Evolutionary conservation across 306 rosid species (phyloP).

Genomic region (Pterocarpus macrocarpus): DNA sequence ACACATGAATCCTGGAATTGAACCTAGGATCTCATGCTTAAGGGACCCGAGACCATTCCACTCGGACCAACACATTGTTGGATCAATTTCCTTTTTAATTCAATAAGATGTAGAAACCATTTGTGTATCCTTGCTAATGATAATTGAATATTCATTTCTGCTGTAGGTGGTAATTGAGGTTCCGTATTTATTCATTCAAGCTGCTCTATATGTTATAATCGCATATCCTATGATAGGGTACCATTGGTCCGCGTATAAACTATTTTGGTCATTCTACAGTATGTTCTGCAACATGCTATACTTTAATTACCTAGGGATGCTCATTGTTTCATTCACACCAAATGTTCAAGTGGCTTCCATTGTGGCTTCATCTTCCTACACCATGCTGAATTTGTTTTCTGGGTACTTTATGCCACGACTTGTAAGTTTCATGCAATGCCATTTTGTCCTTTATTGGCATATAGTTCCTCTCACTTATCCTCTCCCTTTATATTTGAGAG

Average conservation of each 20-base stretch:
- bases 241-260: conserved; percentile 60
- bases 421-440: conserved; percentile 50
- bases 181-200: conserved; percentile 63
- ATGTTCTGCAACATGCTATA: conserved; percentile 61
- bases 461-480: not conserved
- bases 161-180: conserved; percentile 71
- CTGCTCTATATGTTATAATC: conserved; percentile 56
- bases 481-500: too few relatives aligned
- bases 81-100: not conserved
- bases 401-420: conserved; percentile 69
- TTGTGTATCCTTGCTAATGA: not conserved
- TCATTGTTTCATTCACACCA: conserved; percentile 72
- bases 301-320: conserved; percentile 74
- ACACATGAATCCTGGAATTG: too few relatives aligned
- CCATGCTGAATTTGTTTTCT: conserved; percentile 62
- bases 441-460: not conserved
- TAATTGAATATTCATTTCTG: not conserved
- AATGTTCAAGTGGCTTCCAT: conserved; percentile 69
- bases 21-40: too few relatives aligned
- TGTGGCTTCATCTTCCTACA: conserved; percentile 58
- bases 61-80: too few relatives aligned
- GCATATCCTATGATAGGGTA: conserved; percentile 75
- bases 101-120: conserved; percentile 5
- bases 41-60: too few relatives aligned
- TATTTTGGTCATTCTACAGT: conserved; percentile 68